Conservation (phyloP, 495 filamentous ascomycete genomes). For the Xylaria curta region DNA sequence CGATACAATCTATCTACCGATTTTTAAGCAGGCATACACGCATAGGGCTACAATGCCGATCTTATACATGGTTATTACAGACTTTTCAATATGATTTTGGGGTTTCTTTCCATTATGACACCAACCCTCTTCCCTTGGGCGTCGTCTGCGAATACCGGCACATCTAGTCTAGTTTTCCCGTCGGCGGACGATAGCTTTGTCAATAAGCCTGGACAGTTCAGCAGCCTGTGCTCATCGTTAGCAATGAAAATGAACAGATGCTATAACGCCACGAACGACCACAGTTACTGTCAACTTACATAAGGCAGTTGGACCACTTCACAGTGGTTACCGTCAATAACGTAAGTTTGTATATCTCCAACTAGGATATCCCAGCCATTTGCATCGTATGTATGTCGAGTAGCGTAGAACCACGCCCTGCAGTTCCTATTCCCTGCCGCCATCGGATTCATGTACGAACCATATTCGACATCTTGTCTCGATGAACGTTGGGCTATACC, state of each 20-base stretch:
- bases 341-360: constrained; percentile 58
- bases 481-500: constrained; percentile 65
- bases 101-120: background rate
- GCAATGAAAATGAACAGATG: background rate
- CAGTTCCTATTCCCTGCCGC: constrained; percentile 19
- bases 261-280: background rate
- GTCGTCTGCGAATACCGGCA: too few species aligned
- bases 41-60: background rate
- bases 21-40: background rate
- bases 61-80: background rate
- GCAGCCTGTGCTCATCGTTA: constrained; percentile 15
- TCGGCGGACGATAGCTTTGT: constrained; percentile 1
- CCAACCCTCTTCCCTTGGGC: background rate
- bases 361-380: constrained; percentile 71
- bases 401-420: constrained; percentile 62
- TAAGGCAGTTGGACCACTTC: constrained; percentile 59
- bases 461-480: constrained; percentile 61
- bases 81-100: background rate
- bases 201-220: constrained; percentile 15
- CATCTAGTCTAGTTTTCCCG: constrained; percentile 1
- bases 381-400: constrained; percentile 65
- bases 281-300: constrained; percentile 44
- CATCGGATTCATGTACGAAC: constrained; percentile 61
- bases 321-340: constrained; percentile 59
- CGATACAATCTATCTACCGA: background rate